Evolutionary conservation across 352 stramenopile genomes (phyloP).

Genomic region (Pythium phragmitis): DNA sequence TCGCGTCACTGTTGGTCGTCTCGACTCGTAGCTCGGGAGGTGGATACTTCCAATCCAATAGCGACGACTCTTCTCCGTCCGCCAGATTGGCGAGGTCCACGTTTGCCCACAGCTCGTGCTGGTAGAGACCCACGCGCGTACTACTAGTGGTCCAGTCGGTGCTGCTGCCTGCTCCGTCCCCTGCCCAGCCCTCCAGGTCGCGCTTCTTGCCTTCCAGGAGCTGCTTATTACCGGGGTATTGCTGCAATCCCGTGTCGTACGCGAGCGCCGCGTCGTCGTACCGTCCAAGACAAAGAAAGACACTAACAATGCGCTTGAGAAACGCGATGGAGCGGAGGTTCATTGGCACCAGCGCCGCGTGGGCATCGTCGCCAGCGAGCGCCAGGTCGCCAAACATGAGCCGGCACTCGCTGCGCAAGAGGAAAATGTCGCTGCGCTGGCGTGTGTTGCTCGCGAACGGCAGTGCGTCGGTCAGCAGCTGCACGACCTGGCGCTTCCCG

Average conservation of each 20-base stretch:
- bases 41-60: too few relatives aligned
- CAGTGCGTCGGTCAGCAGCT: not conserved
- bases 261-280: not conserved
- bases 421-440: constrained; percentile 4
- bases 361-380: not conserved
- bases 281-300: not conserved
- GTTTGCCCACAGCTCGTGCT: not conserved
- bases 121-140: not conserved
- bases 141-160: not conserved
- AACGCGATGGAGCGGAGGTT: not conserved
- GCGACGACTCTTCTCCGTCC: too few relatives aligned
- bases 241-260: constrained; percentile 3
- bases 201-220: not conserved
- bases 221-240: not conserved
- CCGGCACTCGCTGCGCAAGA: constrained; percentile 2
- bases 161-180: not conserved
- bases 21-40: too few relatives aligned
- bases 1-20: too few relatives aligned
- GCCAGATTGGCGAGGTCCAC: too few relatives aligned
- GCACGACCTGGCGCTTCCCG: not conserved
- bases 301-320: not conserved
- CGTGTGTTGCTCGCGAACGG: not conserved
- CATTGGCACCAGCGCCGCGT: not conserved
- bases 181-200: not conserved
- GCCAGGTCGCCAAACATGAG: not conserved